A percentile compares a stretch with the other conserved stretches of the same genome.
Conservation (phyloP, 345 rosid species). For the Noccaea caerulescens region DNA sequence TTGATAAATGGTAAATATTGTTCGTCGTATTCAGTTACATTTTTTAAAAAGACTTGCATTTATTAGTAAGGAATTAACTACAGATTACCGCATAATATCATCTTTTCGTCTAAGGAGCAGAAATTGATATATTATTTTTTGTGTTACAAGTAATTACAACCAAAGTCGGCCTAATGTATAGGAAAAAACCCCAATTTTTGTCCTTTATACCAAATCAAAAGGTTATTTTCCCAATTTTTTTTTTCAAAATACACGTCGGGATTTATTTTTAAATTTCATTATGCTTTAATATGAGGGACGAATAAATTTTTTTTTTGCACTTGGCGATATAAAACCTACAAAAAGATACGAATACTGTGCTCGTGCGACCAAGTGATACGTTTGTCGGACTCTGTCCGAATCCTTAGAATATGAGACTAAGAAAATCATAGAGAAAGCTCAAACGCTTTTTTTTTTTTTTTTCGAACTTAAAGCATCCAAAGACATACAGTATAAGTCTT, state of each 20-base stretch:
- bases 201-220: neutral
- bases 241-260: too few species aligned
- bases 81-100: neutral
- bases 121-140: neutral
- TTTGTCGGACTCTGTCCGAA: conserved; percentile 25
- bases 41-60: neutral
- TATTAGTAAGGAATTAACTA: neutral
- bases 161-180: neutral
- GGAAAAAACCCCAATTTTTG: neutral
- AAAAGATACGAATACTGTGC: conserved; percentile 34
- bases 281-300: too few species aligned
- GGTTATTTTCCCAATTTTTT: too few species aligned
- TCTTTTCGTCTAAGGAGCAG: neutral
- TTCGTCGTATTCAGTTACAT: neutral
- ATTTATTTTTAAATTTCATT: too few species aligned
- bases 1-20: conserved; percentile 11
- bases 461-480: neutral
- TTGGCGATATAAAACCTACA: neutral
- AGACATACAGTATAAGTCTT: neutral
- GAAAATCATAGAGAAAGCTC: neutral
- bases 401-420: neutral
- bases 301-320: too few species aligned
- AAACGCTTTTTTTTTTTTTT: too few species aligned
- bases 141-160: neutral
- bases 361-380: conserved; percentile 33